These are phyloP conservation scores for Phaeosphaeriaceae sp. DNA, from an alignment of 2,329 filamentous ascomycete species.

Conservation along the genomic window DNA sequence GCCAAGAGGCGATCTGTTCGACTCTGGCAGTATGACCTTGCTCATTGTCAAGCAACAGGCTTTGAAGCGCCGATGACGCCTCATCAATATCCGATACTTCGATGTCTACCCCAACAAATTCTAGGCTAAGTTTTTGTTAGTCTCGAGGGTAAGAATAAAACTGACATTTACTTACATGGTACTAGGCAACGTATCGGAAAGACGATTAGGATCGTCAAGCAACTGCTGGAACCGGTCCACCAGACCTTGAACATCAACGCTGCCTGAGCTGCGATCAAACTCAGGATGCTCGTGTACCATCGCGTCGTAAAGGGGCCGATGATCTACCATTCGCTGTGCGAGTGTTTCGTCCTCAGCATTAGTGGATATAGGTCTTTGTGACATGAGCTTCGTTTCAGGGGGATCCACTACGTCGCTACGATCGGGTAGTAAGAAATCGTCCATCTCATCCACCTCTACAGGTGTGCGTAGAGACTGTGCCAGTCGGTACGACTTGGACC, in stretches of 20 bases:
- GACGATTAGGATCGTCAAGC: conserved; percentile 11
- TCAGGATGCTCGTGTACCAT: conserved; percentile 8
- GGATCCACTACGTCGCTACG: conserved; percentile 16
- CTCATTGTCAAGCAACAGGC: conserved; percentile 16
- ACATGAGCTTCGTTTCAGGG: conserved; percentile 17
- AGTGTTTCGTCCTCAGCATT: not conserved
- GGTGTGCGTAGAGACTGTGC: conserved; percentile 2
- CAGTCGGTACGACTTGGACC: conserved; percentile 18
- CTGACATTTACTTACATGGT: conserved; percentile 31
- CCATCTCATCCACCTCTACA: conserved; percentile 19
- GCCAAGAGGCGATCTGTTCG: conserved; percentile 21
- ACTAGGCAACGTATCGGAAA: conserved; percentile 13
- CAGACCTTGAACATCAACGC: conserved; percentile 19
- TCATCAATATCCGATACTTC: conserved; percentile 40
- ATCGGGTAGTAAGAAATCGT: conserved; percentile 39
- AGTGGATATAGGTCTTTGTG: conserved; percentile 8
- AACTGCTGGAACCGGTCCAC: conserved; percentile 19
- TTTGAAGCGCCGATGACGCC: conserved; percentile 29
- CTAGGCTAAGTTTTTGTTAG: conserved; percentile 25
- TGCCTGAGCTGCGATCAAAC: not conserved
- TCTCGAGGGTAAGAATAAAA: not conserved
- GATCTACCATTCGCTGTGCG: conserved; percentile 10
- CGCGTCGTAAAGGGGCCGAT: conserved; percentile 19
- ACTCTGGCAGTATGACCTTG: conserved; percentile 12
- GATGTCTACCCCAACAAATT: conserved; percentile 21